Base-by-base conservation (phyloP, 257 asterid species). In the Eustoma russellianum region DNA sequence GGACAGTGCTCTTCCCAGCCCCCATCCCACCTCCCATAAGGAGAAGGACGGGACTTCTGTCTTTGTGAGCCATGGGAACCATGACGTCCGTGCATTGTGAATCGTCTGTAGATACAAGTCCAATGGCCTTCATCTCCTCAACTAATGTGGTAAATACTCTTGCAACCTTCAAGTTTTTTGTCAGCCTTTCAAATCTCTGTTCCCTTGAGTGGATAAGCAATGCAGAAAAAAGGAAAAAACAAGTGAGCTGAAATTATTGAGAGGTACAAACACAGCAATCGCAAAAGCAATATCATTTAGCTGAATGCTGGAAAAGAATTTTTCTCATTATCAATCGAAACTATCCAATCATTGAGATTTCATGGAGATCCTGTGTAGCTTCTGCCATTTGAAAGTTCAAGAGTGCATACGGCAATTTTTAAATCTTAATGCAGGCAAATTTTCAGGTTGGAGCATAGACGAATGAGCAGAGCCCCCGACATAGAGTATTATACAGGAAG, bases 21-120 rank as follows among this genome's bases (percentile, higher is more conserved):
- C 95, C 95, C 97, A 89, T 86, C 11, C 97, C 97, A 44, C 97
- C 97, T 2, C 97, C 97, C 96, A 90, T 89, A 77, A 89, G 77
- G 72, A 90, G 96, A 61, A 86, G 94, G 43, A 86, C 86, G 0
- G 93, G 97, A 46, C 95, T 86, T 69, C 97, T 73, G 61, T 90
- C 96, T 51, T 85, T 80, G 55, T 86, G 97, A 62, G 82, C 97
- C 97, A 90, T 90, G 1, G 97, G 97, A 59, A 90, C 85, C 97
- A 86, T 90, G 57, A 90, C 94, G 40, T 86, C 90, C 12, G 96
- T 90, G 77, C 96, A 90, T 71, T 78, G 88, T 12, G 94, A 89
- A 58, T 89, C 96, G 24, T 86, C 96, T 2, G 80, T 59, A 17
- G 86, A 64, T 4, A 81, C 88, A 1, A 86, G 86, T 34, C 97